Evolutionary conservation across 2,329 filamentous ascomycete species (phyloP).

Genomic region (Alternaria dauci): DNA sequence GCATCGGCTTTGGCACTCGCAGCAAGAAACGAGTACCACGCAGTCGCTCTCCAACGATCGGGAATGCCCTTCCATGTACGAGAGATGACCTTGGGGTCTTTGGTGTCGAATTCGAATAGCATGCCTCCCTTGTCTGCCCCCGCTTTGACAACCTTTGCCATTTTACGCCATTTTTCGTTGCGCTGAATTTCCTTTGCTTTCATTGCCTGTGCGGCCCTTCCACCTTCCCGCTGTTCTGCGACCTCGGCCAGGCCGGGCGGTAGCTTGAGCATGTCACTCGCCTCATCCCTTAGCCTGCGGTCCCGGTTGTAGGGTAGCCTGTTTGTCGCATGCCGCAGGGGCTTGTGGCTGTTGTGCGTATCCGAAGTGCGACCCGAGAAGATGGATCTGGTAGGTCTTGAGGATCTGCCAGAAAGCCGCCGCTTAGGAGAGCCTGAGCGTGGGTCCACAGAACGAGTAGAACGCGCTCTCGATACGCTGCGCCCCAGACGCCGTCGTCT

Average conservation of each 20-base stretch:
- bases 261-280: constrained; percentile 70
- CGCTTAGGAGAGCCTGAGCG: constrained; percentile 50
- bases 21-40: constrained; percentile 92
- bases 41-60: constrained; percentile 90
- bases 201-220: constrained; percentile 57
- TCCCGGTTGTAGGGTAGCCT: constrained; percentile 62
- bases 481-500: constrained; percentile 62
- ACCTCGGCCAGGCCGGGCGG: constrained; percentile 62
- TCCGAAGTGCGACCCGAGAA: constrained; percentile 53
- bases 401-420: constrained; percentile 54
- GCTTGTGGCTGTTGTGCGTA: constrained; percentile 49
- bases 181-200: constrained; percentile 68
- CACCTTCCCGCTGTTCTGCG: constrained; percentile 55
- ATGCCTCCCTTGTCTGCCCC: constrained; percentile 66
- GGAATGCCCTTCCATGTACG: constrained; percentile 98
- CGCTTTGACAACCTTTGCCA: constrained; percentile 62
- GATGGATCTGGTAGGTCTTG: constrained; percentile 53
- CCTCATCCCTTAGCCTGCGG: constrained; percentile 65
- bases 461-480: constrained; percentile 59
- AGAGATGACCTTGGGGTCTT: constrained; percentile 80
- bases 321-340: constrained; percentile 63
- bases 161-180: constrained; percentile 73
- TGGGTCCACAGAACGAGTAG: constrained; percentile 53
- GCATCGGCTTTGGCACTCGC: constrained; percentile 74
- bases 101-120: constrained; percentile 80